Evolutionary conservation across 495 filamentous ascomycete species (phyloP), one percentile per base, ranked within the genome.

Genomic region (Entonaema liquescens): DNA sequence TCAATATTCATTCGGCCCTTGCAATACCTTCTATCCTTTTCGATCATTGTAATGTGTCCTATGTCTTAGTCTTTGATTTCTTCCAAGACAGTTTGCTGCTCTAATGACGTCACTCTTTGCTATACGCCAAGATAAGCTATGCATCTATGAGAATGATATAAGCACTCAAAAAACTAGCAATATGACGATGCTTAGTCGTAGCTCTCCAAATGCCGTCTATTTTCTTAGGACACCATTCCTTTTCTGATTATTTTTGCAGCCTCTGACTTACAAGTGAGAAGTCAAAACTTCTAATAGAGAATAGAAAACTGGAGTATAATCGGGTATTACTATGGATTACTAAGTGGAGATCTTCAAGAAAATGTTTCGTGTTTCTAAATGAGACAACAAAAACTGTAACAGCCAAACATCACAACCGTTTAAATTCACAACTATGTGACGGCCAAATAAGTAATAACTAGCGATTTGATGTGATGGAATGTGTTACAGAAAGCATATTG

Each of bases 301-400:
- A 40, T 40, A 49, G 29, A 11, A 13, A 62, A n/a, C 9, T 15
- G 9, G 23, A 54, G 50, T 12, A 5, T 25, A 31, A 26, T 19
- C 13, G 19, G 21, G 15, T 3, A 52, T 59, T 58, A 58, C 31
- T 58, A 36, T 21, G 12, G 26, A 42, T 44, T 44, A 58, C 52
- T 42, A 52, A 50, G 31, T 68, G 59, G 52, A n/a, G 52, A 59
- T 31, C 17, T 23, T 38, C 12, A 28, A 9, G 42, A 69, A 53
- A 25, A 33, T 3, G 21, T 44, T 53, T 54, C 26, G 55, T 69
- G 64, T 59, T 36, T 25, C 21, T 44, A 59, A 54, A 64, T 62
- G 36, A 57, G n/a, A 36, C 26, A 15, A 55, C 21, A 21, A 15
- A 58, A 23, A 47, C 19, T 23, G 7, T 23, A 9, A 33, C 5